phyloP scores from a whole-genome alignment of 345 rosid species.

The Bruguiera gymnorhiza region DNA sequence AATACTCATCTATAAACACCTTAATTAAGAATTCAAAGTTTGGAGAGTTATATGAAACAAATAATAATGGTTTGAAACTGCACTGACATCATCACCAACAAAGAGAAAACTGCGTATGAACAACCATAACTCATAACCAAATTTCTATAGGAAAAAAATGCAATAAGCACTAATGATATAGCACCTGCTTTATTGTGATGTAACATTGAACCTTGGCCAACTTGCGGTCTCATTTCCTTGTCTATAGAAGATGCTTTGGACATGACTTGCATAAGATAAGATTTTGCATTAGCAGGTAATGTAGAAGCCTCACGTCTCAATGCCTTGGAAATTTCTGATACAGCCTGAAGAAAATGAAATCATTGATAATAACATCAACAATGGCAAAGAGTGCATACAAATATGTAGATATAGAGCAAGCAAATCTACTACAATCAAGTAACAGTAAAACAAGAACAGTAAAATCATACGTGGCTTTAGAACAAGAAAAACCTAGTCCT shows the following conservation, averaged over 20 bases:
- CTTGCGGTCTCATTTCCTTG: constrained; percentile 20
- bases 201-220: constrained; percentile 28
- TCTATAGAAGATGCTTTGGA: constrained; percentile 39
- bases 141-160: neutral
- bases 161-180: neutral
- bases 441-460: too few species aligned
- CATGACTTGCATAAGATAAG: constrained; percentile 39
- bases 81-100: too few species aligned
- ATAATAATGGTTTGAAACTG: too few species aligned
- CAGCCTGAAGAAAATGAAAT: constrained; percentile 51
- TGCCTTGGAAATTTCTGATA: constrained; percentile 72
- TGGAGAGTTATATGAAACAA: too few species aligned
- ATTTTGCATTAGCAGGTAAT: constrained; percentile 54
- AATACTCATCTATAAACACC: too few species aligned
- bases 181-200: constrained; percentile 33
- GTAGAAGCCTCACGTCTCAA: constrained; percentile 63
- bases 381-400: neutral
- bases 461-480: too few species aligned
- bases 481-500: too few species aligned
- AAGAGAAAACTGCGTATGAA: too few species aligned
- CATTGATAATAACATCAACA: neutral
- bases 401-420: neutral
- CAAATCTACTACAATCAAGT: neutral
- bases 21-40: too few species aligned
- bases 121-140: neutral